Conservation (phyloP, 805 yeast species). For the Saccharomycopsis malanga region DNA sequence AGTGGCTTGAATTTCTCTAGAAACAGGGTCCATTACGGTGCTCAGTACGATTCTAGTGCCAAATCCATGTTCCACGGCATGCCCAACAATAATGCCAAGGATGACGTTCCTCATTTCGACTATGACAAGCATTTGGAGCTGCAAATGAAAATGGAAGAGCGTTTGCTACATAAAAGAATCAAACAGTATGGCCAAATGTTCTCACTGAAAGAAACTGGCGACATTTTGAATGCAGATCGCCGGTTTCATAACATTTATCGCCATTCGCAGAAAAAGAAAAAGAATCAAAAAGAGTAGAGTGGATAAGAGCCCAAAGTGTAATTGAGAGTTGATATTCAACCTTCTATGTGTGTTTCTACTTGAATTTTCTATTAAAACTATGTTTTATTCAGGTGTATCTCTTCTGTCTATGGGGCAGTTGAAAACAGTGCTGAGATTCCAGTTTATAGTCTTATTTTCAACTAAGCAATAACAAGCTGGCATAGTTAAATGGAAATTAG, state of each 20-base stretch:
- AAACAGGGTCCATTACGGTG: conserved; percentile 22
- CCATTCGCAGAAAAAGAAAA: conserved; percentile 6
- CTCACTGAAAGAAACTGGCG: conserved; percentile 4
- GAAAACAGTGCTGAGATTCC: no score
- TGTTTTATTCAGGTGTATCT: no score
- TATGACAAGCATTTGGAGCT: conserved; percentile 36
- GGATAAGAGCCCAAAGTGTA: no score
- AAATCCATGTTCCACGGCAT: conserved; percentile 30
- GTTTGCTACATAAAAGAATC: conserved; percentile 31
- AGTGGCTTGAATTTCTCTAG: conserved; percentile 20
- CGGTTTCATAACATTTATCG: conserved; percentile 16
- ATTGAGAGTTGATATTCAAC: no score
- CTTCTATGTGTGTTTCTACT: no score
- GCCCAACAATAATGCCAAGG: conserved; percentile 30
- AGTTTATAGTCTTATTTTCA: no score
- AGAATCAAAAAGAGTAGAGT: not conserved
- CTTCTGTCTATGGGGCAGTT: no score
- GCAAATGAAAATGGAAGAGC: conserved; percentile 38
- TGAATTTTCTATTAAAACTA: no score
- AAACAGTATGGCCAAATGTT: conserved; percentile 1
- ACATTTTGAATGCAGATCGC: conserved; percentile 9
- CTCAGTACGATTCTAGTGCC: conserved; percentile 19
- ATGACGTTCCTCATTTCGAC: conserved; percentile 41
- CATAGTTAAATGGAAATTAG: no score
- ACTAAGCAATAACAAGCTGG: no score